phyloP scores from a whole-genome alignment of 1,139 yeast genomes.

The Kazachstania sp. region DNA sequence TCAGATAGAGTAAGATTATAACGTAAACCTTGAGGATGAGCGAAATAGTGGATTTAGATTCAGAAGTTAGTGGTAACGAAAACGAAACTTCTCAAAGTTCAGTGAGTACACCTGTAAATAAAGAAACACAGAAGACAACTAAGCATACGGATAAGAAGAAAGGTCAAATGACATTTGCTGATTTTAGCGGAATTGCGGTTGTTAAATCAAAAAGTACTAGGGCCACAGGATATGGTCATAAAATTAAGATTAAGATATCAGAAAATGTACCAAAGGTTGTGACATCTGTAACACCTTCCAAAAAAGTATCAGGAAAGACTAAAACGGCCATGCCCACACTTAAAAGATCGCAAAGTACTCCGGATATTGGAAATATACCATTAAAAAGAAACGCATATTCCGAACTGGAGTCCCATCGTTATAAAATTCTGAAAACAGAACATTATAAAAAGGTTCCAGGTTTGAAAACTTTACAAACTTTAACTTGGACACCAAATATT shows the following conservation, averaged over 20 bases:
- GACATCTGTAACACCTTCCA: neutral
- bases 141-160: neutral
- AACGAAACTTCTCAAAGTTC: neutral
- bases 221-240: neutral
- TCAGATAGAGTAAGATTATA: too few relatives aligned
- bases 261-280: neutral
- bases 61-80: neutral
- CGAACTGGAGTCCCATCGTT: neutral
- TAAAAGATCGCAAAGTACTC: neutral
- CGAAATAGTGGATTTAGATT: neutral
- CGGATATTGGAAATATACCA: neutral
- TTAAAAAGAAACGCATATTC: neutral
- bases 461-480: conserved; percentile 7
- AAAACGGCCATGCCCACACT: neutral
- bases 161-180: conserved; percentile 19
- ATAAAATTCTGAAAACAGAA: conserved; percentile 2
- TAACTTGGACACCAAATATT: conserved; percentile 17
- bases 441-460: conserved; percentile 9
- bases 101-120: neutral
- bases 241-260: neutral
- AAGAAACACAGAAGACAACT: neutral
- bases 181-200: conserved; percentile 16
- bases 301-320: neutral
- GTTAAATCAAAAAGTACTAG: neutral
- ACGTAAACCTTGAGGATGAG: neutral